Evolutionary conservation across 2,329 filamentous ascomycete species (phyloP), one percentile per base, ranked within the genome.

Genomic region (Shiraia bambusicola): DNA sequence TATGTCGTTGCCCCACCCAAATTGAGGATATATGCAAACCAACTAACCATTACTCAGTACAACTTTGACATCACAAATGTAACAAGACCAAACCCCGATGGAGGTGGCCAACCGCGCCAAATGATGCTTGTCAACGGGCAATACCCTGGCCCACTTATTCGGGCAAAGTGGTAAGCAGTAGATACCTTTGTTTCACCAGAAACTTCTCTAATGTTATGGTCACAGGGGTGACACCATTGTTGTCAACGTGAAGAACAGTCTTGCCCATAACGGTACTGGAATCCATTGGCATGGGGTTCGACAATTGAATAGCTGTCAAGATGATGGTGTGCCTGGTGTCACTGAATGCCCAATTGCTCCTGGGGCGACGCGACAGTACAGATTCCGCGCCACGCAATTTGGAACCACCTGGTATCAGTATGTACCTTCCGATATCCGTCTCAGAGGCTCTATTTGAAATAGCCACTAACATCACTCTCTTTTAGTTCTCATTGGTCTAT

Each of bases 341-440:
- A 52, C 45, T 17, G 83, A 88, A 62, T 88, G 85, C 50, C 84
- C 85, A 1, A 81, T 87, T 46, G 72, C 82, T 3, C 83, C 84
- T 0, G 79, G 78, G 0, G 63, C 75, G 5, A 70, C 70, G 1
- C 72, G 74, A 31, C 81, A 76, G 2, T 86, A 86, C 65, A 75
- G 63, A 2, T 85, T 78, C 68, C 71, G 72, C 30, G 79, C 76
- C 3, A 78, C 74, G 0, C 72, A 74, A 45, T 72, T 71, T 29
- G 72, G 72, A 11, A 73, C 70, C 26, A 52, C 56, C 8, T 73
- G 71, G 71, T 73, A 73, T 41, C 72, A 74, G 33, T 35, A 27
- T 15, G 9, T 27, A 3, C 22, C 14, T 32, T 14, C 15, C 14
- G 13, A 32, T 7, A 17, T 14, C 28, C 11, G n/a, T 12, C 13